phyloP scores from a whole-genome alignment of 352 stramenopile species.

The Pythium grandisporangium region DNA sequence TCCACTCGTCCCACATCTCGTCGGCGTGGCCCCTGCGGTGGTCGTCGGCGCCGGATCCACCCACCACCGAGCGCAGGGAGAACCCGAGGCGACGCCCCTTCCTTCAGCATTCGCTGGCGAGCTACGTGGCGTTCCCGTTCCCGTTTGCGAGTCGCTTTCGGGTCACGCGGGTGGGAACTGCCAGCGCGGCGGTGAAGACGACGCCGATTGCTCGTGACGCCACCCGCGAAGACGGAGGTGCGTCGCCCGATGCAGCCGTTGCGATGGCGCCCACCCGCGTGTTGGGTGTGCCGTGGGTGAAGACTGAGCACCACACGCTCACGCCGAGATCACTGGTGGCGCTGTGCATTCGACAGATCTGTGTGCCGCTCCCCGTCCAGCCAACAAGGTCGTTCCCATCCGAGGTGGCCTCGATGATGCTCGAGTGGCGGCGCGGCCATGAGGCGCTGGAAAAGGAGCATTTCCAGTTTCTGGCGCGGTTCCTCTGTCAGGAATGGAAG shows the following conservation, averaged over 20 bases:
- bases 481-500: conserved; percentile 51
- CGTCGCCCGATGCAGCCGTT: background rate
- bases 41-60: too few species aligned
- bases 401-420: conserved; percentile 26
- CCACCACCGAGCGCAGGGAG: conserved; percentile 7
- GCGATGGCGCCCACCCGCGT: conserved; percentile 7
- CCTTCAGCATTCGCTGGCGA: conserved; percentile 51
- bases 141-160: conserved; percentile 41
- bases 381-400: conserved; percentile 12
- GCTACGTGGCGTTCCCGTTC: conserved; percentile 75
- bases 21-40: too few species aligned
- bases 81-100: too few species aligned
- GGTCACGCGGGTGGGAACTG: conserved; percentile 5
- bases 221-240: conserved; percentile 1
- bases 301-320: conserved; percentile 24
- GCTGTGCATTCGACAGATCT: conserved; percentile 39
- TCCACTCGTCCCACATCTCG: background rate
- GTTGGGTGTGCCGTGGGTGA: conserved; percentile 44
- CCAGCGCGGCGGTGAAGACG: conserved; percentile 1
- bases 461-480: conserved; percentile 44
- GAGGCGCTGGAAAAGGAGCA: conserved; percentile 39
- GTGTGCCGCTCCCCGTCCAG: conserved; percentile 29
- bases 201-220: background rate
- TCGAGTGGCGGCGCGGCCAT: conserved; percentile 47
- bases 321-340: conserved; percentile 48